Evolutionary conservation across 1,284 basidiomycete species (phyloP), one percentile per base, ranked within the genome.

Genomic region (Coniophora puteana): DNA sequence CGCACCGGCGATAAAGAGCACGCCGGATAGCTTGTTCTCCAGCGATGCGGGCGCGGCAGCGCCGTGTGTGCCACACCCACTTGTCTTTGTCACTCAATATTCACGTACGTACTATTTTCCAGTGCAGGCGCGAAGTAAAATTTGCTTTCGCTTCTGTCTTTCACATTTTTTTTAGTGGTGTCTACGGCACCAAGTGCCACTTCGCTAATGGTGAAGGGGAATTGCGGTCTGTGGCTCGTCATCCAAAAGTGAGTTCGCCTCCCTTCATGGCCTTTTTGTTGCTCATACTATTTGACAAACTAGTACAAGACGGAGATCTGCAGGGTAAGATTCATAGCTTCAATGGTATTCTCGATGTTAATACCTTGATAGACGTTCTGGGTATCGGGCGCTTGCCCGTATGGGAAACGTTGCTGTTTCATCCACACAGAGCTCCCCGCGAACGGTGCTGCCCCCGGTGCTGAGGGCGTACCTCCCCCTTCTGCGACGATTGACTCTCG

Each of bases 291-390:
- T n/a, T n/a, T n/a, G 24, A n/a, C 18, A 21, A 43, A 38, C 24
- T 53, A 91, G 83, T 93, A 92, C 67, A 93, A 93, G 67, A 93
- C 91, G 8, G 89, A 93, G 65, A 89, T 92, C 45, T 93, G 91
- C 61, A 80, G 89, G 63, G 86, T 89, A 54, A 51, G 81, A 68
- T 17, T 40, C 45, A 44, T 48, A n/a, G n/a, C n/a, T 27, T 39
- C 41, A 21, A 30, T 42, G 37, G n/a, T n/a, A n/a, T 18, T 33
- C 30, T 30, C 41, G 14, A 38, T 51, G 18, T 38, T 40, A 36
- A 8, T 26, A 40, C 51, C n/a, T n/a, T n/a, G 46, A 20, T 52
- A 89, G 83, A 89, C 90, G 3, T 93, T 93, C 69, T 90, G 89
- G 87, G 85, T 91, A 16, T 89, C 89, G 38, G 90, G 90, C 18